Evolutionary conservation across 2,329 filamentous ascomycete genomes (phyloP), one percentile per base, ranked within the genome.

Genomic region (Elsinoe necatrix): DNA sequence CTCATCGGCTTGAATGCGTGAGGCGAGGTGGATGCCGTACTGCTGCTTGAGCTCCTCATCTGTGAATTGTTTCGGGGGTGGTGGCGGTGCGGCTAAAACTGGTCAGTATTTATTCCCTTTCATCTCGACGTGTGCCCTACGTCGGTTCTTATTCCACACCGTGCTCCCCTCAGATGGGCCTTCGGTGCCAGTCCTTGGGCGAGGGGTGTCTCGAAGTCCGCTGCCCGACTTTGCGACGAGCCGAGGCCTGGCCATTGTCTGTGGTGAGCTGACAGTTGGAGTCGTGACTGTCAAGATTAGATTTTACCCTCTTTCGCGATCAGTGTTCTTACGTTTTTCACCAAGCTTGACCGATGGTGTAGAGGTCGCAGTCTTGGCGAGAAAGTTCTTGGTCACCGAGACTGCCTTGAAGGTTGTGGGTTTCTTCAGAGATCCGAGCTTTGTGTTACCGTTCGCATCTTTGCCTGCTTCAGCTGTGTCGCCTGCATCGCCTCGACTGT

Each of bases 121-220:
- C 54, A 54, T 55, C 67, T 59, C 70, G 14, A 48, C 18, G 11
- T 25, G 41, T 23, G n/a, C 75, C 84, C 68, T 80, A 86, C 87
- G 86, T 75, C 85, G 80, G 69, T 93, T 95, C 72, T 90, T 91
- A 73, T 93, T 95, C 89, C 89, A 95, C 39, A 95, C 87, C 55
- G 80, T 85, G 69, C 76, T 87, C 27, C 81, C 78, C 69, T 91
- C 87, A 12, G 87, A 86, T 23, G 82, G 83, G 43, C 61, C 62
- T 23, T 66, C 65, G 29, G 63, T 58, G 11, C 65, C 67, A 21
- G 61, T 39, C 20, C 66, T 65, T 23, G 67, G 58, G 23, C 56
- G 57, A 9, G 59, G 59, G 27, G 45, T 29, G 16, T 78, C 76
- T 61, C 84, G 83, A 54, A 80, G 79, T 59, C 82, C 80, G 64